Conservation (phyloP, 2,329 filamentous ascomycete genomes). For the Pseudocercospora fijiensis region DNA sequence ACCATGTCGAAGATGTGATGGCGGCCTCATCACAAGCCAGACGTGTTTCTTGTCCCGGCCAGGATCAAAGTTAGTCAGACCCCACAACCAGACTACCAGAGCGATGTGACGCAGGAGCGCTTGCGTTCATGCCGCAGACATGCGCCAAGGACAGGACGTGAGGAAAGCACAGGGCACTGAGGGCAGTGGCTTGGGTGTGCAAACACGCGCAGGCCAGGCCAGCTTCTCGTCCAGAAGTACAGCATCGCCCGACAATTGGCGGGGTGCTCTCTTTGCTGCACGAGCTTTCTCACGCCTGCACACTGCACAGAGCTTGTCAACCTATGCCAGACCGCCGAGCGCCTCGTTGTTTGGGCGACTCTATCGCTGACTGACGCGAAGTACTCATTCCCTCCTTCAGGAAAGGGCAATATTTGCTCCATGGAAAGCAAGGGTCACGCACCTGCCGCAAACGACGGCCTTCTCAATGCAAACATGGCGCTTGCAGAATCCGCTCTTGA, state of each 20-base stretch:
- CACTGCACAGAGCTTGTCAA: constrained; percentile 1
- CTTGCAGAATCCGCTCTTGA: background rate
- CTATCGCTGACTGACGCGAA: background rate
- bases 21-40: constrained; percentile 1
- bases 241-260: constrained; percentile 5
- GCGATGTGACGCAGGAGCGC: constrained; percentile 7
- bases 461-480: background rate
- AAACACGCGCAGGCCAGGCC: constrained; percentile 6
- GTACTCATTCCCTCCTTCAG: background rate
- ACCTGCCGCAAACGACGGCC: background rate
- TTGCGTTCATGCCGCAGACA: constrained; percentile 10
- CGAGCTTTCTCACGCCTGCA: constrained; percentile 4
- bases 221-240: constrained; percentile 7
- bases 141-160: constrained; percentile 1
- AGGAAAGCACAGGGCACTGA: constrained; percentile 10
- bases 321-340: background rate
- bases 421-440: background rate
- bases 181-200: constrained; percentile 7
- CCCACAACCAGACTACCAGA: constrained; percentile 2
- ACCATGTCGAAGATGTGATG: background rate
- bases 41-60: background rate
- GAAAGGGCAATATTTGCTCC: background rate
- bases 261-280: background rate
- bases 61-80: background rate
- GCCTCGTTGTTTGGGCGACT: constrained; percentile 9